Conservation (phyloP, 129 eudicot genomes). For the Apium graveolens region DNA sequence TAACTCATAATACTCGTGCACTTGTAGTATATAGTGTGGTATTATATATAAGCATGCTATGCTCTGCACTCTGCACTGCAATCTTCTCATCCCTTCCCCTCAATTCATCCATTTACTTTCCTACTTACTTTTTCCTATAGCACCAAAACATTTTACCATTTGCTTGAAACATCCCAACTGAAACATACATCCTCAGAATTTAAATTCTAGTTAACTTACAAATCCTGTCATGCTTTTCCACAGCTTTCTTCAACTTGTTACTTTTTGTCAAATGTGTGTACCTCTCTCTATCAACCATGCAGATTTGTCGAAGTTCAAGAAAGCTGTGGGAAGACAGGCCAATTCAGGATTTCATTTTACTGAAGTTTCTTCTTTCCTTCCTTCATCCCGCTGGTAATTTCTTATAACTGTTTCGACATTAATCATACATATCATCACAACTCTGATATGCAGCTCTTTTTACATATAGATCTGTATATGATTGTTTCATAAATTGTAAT, state of each 20-base stretch:
- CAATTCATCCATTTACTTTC: not conserved
- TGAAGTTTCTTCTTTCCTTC: not conserved
- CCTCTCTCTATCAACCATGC: not conserved
- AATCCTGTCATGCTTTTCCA: slow-evolving; percentile 58
- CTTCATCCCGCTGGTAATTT: not conserved
- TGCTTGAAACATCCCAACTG: too few relatives aligned
- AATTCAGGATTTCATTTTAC: slow-evolving; percentile 17
- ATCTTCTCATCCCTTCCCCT: slow-evolving; percentile 10
- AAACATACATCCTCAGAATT: not conserved
- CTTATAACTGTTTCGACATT: not conserved
- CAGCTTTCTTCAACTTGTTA: slow-evolving; percentile 82
- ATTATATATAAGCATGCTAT: not conserved
- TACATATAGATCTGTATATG: not conserved
- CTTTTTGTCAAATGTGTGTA: not conserved
- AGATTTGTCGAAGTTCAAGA: slow-evolving; percentile 42
- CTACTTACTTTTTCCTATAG: not conserved
- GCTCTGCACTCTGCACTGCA: slow-evolving; percentile 4
- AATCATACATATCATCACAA: not conserved
- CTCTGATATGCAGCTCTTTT: not conserved
- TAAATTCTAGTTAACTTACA: too few relatives aligned
- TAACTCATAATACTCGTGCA: not conserved
- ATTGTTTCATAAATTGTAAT: not conserved
- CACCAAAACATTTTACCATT: not conserved
- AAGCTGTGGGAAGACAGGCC: slow-evolving; percentile 69
- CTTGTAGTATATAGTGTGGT: too few relatives aligned